phyloP scores from a whole-genome alignment of 257 asterid species.

The Nicotiana paniculata region DNA sequence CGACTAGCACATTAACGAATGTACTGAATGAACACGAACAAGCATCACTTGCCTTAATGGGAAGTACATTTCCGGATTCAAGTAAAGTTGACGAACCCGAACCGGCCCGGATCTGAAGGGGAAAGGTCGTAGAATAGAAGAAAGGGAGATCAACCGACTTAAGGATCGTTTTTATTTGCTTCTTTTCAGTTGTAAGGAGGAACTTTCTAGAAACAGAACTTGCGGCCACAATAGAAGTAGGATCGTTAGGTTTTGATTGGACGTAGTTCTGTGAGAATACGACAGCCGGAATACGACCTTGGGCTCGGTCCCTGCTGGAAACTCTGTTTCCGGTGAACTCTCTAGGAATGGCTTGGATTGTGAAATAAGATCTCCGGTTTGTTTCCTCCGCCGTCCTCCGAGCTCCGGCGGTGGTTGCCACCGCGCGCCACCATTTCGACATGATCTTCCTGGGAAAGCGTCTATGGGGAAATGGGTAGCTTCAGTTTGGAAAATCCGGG shows the following conservation, averaged over 20 bases:
- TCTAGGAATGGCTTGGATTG: constrained; percentile 86
- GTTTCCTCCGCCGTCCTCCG: constrained; percentile 23
- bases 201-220: constrained; percentile 43
- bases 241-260: constrained; percentile 46
- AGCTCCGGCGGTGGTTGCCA: constrained; percentile 39
- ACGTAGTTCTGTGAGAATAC: constrained; percentile 66
- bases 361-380: constrained; percentile 42
- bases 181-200: constrained; percentile 73
- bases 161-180: constrained; percentile 75
- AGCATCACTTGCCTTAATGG: constrained; percentile 55
- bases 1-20: not conserved
- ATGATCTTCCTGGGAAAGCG: constrained; percentile 22
- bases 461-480: not conserved
- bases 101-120: constrained; percentile 90
- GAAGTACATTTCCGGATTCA: constrained; percentile 68
- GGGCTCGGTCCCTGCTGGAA: constrained; percentile 65
- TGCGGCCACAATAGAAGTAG: constrained; percentile 44
- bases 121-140: constrained; percentile 78
- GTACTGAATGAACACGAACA: too few species aligned
- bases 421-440: constrained; percentile 81
- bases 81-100: constrained; percentile 71
- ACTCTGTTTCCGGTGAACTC: constrained; percentile 67
- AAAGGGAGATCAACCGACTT: constrained; percentile 52
- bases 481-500: not conserved
- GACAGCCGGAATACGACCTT: constrained; percentile 86